Percentiles rank a stretch among this genome's conserved stretches.
phyloP scores from a whole-genome alignment of 371 early-diverging fungal species.

The Batkoa obscura region DNA sequence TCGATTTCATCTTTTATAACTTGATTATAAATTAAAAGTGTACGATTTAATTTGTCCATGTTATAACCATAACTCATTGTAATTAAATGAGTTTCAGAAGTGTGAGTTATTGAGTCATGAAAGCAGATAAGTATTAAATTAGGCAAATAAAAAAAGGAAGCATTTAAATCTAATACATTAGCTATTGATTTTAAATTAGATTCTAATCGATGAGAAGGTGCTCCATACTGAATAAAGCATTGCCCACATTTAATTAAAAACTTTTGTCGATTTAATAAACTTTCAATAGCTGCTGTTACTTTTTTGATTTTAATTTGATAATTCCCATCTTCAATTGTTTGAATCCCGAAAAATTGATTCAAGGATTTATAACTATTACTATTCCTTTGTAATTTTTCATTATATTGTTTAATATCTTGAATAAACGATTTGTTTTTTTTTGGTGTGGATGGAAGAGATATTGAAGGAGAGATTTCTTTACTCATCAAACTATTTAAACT shows the following conservation, averaged over 20 bases:
- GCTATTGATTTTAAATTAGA: constrained; percentile 25
- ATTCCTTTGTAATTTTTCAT: no score
- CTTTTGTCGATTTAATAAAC: constrained; percentile 33
- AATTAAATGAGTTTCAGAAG: constrained; percentile 57
- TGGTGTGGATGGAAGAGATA: no score
- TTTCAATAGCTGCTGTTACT: constrained; percentile 18
- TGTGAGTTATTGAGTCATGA: constrained; percentile 48
- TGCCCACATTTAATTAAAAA: constrained; percentile 29
- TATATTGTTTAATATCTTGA: no score
- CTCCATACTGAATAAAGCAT: constrained; percentile 30
- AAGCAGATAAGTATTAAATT: constrained; percentile 51
- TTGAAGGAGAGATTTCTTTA: no score
- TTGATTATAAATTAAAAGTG: constrained; percentile 30
- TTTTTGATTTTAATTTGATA: neutral
- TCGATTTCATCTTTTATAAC: constrained; percentile 25
- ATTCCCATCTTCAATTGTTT: no score
- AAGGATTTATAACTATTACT: no score
- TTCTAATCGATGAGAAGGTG: constrained; percentile 37
- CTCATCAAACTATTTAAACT: no score
- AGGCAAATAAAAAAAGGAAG: constrained; percentile 43
- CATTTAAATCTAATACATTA: constrained; percentile 36
- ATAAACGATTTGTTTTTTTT: no score
- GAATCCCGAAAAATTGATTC: no score
- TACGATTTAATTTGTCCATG: constrained; percentile 33
- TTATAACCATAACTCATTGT: constrained; percentile 34